Conservation (phyloP, 331 rosid genomes). For the Ulmus americana region DNA sequence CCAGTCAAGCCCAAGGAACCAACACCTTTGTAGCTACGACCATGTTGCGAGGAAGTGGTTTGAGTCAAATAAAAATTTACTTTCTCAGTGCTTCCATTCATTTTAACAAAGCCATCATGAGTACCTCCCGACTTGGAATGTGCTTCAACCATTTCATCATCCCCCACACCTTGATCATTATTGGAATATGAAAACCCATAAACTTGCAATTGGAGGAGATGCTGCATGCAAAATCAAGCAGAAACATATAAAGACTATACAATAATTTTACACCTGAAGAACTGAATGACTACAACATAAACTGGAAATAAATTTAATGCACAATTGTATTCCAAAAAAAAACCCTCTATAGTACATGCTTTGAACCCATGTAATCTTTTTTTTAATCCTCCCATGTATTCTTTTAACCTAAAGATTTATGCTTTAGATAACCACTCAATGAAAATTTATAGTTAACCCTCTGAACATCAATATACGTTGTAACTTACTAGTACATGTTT, state of each 20-base stretch:
- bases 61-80: constrained; percentile 30
- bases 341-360: not conserved
- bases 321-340: not conserved
- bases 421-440: too few relatives aligned
- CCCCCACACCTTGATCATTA: constrained; percentile 30
- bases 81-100: constrained; percentile 44
- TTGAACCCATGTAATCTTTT: too few relatives aligned
- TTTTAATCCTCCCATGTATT: too few relatives aligned
- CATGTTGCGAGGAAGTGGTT: constrained; percentile 29
- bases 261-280: not conserved
- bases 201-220: constrained; percentile 62
- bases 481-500: too few relatives aligned
- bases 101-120: constrained; percentile 23
- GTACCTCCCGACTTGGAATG: constrained; percentile 37
- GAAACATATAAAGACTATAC: constrained; percentile 10
- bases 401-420: too few relatives aligned
- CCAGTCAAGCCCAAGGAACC: constrained; percentile 69
- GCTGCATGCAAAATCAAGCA: constrained; percentile 43
- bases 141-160: constrained; percentile 34
- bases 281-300: constrained; percentile 11
- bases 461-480: too few relatives aligned
- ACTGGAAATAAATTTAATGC: not conserved
- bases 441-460: too few relatives aligned
- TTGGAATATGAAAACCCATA: constrained; percentile 47
- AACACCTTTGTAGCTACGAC: constrained; percentile 36